Base-by-base conservation (phyloP, 495 filamentous ascomycete genomes). In the Trichoderma virens region DNA sequence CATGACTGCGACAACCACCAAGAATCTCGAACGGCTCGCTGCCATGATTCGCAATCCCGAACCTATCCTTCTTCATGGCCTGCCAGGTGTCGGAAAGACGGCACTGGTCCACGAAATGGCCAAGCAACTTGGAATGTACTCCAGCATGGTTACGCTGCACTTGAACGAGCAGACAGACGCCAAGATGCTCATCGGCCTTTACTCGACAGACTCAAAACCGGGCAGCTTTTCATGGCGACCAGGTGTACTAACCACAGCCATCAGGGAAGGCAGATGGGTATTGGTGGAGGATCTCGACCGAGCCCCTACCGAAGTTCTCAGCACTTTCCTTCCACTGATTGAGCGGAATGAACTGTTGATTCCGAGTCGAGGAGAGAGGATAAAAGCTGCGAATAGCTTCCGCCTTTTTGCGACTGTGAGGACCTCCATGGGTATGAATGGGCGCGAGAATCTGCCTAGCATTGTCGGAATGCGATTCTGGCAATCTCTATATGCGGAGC, bases 151-250 rank as follows among this genome's bases (percentile, higher is more conserved):
- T 38, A 96, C 92, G 9, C 81, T 99, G 38, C 92, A 98, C 71
- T 80, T 99, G 32, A 97, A 97, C 69, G 95, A 97, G 73, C 95
- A 99, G 74, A 96, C 90, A 0, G 95, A 99, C 77, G 92, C 92
- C 0, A 99, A 97, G 70, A 87, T 94, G 73, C 84, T 99, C 43
- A 83, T 98, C 67, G 95, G 95, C 16, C 85, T 96, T 78, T 97
- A 99, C 73, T 87, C 92, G 8, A 92, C 91, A n/a, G 80, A 80
- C 31, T 88, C 88, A 18, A 89, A 87, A 54, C 90, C 91, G 7
- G 95, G 93, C 0, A 90, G 90, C 3, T 98, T 98, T 69, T 83
- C 80, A 31, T 99, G 95, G 95, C 86, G 88, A 61, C 85, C 94
- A n/a, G 95, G 95, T 74, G 89, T 97, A 14, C 78, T 99, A 65